Evolutionary conservation across 2,329 filamentous ascomycete genomes (phyloP).

Genomic region (Ascochyta lentis): DNA sequence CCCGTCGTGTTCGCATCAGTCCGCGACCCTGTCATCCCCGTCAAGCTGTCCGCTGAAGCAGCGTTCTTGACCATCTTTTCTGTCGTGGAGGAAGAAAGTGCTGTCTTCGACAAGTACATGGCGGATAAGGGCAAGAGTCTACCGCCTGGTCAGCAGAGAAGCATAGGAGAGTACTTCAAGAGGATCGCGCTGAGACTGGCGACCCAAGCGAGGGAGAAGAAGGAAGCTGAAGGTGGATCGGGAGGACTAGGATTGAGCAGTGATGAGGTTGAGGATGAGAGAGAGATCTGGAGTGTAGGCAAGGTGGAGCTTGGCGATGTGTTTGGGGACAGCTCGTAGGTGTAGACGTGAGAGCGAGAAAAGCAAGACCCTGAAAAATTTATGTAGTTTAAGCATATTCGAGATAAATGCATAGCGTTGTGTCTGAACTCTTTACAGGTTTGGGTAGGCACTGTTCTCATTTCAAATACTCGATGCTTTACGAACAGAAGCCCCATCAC

Average conservation of each 20-base stretch:
- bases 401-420: slow-evolving; percentile 14
- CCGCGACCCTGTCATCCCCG: slow-evolving; percentile 88
- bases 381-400: slow-evolving; percentile 1
- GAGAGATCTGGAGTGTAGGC: slow-evolving; percentile 94
- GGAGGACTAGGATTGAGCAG: slow-evolving; percentile 85
- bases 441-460: background rate
- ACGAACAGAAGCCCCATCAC: background rate
- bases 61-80: slow-evolving; percentile 91
- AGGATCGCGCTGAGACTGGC: slow-evolving; percentile 84
- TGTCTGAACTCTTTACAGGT: background rate
- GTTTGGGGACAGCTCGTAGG: slow-evolving; percentile 31
- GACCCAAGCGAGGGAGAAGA: slow-evolving; percentile 85
- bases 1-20: slow-evolving; percentile 88
- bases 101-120: slow-evolving; percentile 92
- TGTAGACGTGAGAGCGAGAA: background rate
- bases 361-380: slow-evolving; percentile 14
- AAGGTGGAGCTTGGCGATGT: slow-evolving; percentile 79
- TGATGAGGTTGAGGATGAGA: slow-evolving; percentile 93
- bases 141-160: slow-evolving; percentile 76
- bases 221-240: slow-evolving; percentile 87
- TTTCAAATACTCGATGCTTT: no score
- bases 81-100: slow-evolving; percentile 84
- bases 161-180: slow-evolving; percentile 98
- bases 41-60: slow-evolving; percentile 93
- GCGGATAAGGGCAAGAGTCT: slow-evolving; percentile 69